A percentile compares a stretch with the other conserved stretches of the same genome.
phyloP scores from a whole-genome alignment of 2,329 filamentous ascomycete genomes.

The Microdochium bolleyi region DNA sequence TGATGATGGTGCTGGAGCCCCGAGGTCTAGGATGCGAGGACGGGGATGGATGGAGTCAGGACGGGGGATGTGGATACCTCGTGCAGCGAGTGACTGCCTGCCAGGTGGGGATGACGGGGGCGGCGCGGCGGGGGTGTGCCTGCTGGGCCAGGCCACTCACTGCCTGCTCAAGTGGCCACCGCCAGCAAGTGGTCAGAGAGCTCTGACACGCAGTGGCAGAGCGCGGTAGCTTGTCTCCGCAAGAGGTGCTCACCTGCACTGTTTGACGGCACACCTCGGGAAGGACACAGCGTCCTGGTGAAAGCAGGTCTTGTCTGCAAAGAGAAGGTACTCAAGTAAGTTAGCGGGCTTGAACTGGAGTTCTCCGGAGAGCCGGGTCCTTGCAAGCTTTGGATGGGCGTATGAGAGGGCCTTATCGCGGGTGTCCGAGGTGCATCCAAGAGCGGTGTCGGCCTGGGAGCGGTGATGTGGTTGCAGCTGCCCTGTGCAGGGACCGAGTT shows the following conservation, averaged over 20 bases:
- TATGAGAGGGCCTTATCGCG: neutral
- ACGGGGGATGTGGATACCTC: neutral
- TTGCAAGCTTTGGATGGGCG: neutral
- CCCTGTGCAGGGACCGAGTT: neutral
- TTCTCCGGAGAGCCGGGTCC: too few relatives aligned
- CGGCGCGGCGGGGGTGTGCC: neutral
- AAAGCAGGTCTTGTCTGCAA: too few relatives aligned
- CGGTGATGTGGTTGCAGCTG: neutral
- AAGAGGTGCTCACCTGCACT: too few relatives aligned
- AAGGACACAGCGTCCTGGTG: too few relatives aligned
- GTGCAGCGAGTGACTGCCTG: neutral
- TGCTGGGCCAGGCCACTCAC: neutral
- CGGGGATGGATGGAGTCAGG: neutral
- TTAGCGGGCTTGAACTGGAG: too few relatives aligned
- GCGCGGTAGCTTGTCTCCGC: neutral
- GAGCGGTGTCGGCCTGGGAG: neutral
- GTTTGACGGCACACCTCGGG: too few relatives aligned
- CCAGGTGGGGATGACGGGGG: neutral
- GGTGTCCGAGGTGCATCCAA: neutral
- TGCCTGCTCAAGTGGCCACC: neutral
- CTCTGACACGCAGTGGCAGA: neutral
- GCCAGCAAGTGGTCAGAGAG: neutral
- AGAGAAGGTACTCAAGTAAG: too few relatives aligned
- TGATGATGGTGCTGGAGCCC: conserved; percentile 6
- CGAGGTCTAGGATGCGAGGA: conserved; percentile 1